Conservation (phyloP, 495 filamentous ascomycete genomes). For the Annulohypoxylon nitens region DNA sequence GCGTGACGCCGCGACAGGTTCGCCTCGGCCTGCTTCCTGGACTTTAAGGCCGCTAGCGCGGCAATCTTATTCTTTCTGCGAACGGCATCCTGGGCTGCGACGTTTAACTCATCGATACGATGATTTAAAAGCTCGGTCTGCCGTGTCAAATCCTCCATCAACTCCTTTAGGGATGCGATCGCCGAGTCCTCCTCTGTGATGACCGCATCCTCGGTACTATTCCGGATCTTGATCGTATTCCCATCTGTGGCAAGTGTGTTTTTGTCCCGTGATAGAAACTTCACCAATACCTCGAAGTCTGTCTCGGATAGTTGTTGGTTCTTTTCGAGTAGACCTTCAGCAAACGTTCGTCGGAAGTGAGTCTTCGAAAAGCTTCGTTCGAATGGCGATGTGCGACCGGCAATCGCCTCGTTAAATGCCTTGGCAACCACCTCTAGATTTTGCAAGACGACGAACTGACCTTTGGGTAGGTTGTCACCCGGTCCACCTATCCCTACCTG, state of each 20-base stretch:
- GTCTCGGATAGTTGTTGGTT: slow-evolving; percentile 67
- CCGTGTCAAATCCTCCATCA: slow-evolving; percentile 71
- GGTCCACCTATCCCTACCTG: slow-evolving; percentile 74
- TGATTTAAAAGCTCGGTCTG: slow-evolving; percentile 66
- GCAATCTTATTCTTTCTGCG: slow-evolving; percentile 75
- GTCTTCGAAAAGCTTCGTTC: slow-evolving; percentile 76
- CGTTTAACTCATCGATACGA: slow-evolving; percentile 69
- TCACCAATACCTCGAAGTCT: slow-evolving; percentile 78
- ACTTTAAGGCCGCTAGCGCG: slow-evolving; percentile 81
- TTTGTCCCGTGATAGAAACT: slow-evolving; percentile 79
- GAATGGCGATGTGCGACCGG: slow-evolving; percentile 63
- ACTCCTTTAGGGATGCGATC: slow-evolving; percentile 80
- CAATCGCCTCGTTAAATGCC: slow-evolving; percentile 60
- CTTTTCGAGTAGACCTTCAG: slow-evolving; percentile 62
- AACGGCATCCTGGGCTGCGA: slow-evolving; percentile 76
- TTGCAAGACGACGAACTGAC: slow-evolving; percentile 69
- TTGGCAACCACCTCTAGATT: slow-evolving; percentile 68
- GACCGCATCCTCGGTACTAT: slow-evolving; percentile 54
- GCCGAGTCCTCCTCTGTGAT: slow-evolving; percentile 83
- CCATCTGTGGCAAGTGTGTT: slow-evolving; percentile 73
- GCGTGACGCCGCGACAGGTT: slow-evolving; percentile 76
- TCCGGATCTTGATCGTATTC: slow-evolving; percentile 80
- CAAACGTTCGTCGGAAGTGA: slow-evolving; percentile 72
- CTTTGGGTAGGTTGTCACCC: slow-evolving; percentile 61
- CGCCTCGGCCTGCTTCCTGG: slow-evolving; percentile 82